phyloP scores from a whole-genome alignment of 2,329 filamentous ascomycete genomes.

The Phialophora tarda region DNA sequence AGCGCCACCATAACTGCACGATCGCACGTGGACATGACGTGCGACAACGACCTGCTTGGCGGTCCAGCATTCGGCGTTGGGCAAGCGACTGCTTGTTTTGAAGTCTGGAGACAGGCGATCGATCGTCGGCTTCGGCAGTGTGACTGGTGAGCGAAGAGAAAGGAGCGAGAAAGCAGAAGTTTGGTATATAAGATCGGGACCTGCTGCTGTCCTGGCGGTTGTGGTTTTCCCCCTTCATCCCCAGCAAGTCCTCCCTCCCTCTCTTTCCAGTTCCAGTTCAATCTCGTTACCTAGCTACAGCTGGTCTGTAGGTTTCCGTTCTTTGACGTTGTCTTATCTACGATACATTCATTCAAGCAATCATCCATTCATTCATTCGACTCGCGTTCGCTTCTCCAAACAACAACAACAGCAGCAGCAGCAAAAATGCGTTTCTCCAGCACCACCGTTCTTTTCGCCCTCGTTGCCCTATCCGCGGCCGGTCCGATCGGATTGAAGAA shows the following conservation, averaged over 20 bases:
- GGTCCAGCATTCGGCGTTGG: neutral
- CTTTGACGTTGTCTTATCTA: neutral
- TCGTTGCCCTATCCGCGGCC: conserved; percentile 28
- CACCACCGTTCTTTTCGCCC: conserved; percentile 23
- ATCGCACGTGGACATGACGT: conserved; percentile 14
- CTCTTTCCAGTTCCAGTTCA: conserved; percentile 1
- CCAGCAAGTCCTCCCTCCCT: neutral
- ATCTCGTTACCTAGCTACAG: conserved; percentile 11
- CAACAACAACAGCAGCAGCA: neutral
- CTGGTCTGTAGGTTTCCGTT: conserved; percentile 24
- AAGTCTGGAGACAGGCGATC: neutral
- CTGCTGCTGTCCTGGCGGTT: neutral
- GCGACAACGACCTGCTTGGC: conserved; percentile 5
- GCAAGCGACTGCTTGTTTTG: neutral
- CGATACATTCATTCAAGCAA: neutral
- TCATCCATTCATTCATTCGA: neutral
- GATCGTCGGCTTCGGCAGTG: neutral
- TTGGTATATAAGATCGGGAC: neutral
- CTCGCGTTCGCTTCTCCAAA: neutral
- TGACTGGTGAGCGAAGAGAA: neutral
- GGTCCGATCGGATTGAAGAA: conserved; percentile 18
- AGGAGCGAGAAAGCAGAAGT: too few relatives aligned
- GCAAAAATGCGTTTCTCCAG: conserved; percentile 25
- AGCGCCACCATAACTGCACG: conserved; percentile 14
- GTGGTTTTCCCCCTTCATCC: neutral